Conservation (phyloP, 2,329 filamentous ascomycete species). For the Scytalidium sp. region DNA sequence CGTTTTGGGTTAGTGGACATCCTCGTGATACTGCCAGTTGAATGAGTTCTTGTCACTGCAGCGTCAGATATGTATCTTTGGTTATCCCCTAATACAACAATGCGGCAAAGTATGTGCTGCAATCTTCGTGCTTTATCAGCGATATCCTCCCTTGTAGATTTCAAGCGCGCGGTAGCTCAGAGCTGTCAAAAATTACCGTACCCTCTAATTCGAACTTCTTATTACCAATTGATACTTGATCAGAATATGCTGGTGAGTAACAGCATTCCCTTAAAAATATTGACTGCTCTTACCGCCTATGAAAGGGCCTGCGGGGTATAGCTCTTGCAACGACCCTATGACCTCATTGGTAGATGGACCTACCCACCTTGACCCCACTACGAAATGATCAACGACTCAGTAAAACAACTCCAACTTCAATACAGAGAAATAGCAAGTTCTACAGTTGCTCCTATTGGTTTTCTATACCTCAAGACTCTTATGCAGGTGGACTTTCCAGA, state of each 20-base stretch:
- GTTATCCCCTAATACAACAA: not conserved
- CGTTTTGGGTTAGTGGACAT: not conserved
- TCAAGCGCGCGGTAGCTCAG: not conserved
- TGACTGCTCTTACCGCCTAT: not conserved
- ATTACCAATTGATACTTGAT: not conserved
- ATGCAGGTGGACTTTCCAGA: too few relatives aligned
- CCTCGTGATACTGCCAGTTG: not conserved
- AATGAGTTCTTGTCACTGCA: too few relatives aligned
- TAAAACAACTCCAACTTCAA: not conserved
- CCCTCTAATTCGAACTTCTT: not conserved
- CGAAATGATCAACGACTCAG: not conserved
- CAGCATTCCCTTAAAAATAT: not conserved
- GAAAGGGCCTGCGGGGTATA: not conserved
- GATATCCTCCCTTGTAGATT: not conserved
- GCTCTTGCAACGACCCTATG: not conserved
- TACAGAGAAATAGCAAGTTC: too few relatives aligned
- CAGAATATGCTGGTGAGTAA: too few relatives aligned
- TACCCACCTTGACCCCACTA: not conserved
- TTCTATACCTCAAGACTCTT: too few relatives aligned
- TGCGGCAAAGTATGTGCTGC: not conserved
- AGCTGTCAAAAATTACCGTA: too few relatives aligned
- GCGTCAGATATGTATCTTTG: too few relatives aligned
- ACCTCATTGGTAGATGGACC: not conserved
- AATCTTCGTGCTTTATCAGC: not conserved
- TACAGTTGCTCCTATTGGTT: too few relatives aligned